Evolutionary conservation across 2,329 filamentous ascomycete species (phyloP).

Genomic region (Trichoderma simmonsii): DNA sequence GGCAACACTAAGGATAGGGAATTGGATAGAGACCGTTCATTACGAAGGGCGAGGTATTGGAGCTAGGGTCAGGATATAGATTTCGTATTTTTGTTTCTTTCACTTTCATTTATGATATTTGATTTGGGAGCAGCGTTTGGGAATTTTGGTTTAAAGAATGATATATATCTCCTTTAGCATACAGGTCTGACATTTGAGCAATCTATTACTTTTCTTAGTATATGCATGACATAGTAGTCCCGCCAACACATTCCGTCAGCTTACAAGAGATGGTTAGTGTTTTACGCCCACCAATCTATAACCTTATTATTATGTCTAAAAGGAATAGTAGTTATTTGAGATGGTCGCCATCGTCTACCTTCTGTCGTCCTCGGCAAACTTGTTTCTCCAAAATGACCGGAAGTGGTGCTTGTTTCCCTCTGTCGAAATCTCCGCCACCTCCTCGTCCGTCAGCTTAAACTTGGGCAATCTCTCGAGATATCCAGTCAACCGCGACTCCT

Average conservation of each 20-base stretch:
- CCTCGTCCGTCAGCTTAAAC: conserved; percentile 59
- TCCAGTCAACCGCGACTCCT: conserved; percentile 54
- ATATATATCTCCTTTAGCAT: neutral
- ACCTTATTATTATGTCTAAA: neutral
- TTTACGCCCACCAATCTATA: neutral
- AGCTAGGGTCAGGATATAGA: conserved; percentile 47
- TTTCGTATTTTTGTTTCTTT: neutral
- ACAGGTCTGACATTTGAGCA: neutral
- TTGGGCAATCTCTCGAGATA: conserved; percentile 49
- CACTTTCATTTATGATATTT: neutral
- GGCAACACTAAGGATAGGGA: conserved; percentile 70
- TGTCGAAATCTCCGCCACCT: conserved; percentile 55
- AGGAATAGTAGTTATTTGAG: neutral
- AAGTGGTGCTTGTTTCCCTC: conserved; percentile 59
- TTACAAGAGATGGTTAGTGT: neutral
- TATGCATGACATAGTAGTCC: neutral
- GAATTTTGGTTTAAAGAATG: neutral
- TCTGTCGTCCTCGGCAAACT: conserved; percentile 51
- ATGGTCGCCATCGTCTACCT: conserved; percentile 24
- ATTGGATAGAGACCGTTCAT: conserved; percentile 70
- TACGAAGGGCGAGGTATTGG: conserved; percentile 69
- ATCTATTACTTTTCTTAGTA: neutral
- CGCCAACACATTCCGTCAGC: neutral
- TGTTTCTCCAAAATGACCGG: conserved; percentile 55
- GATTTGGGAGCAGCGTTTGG: neutral